A percentile compares a stretch with the other conserved stretches of the same genome.
These are phyloP conservation scores for Agapanthus africanus DNA, from an alignment of 106 monocot species.

Conservation along the genomic window DNA sequence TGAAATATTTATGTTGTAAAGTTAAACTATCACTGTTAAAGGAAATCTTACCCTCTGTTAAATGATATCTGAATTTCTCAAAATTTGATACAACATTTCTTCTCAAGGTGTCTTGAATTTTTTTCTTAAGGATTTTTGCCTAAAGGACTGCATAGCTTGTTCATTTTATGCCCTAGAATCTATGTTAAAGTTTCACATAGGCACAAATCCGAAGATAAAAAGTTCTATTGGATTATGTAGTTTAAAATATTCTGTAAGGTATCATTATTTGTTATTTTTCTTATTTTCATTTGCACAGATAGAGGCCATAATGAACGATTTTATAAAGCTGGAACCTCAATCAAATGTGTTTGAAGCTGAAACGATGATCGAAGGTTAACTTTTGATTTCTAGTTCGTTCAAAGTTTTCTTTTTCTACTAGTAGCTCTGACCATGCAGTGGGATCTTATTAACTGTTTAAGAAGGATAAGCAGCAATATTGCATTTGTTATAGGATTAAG, in stretches of 20 bases:
- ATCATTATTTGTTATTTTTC: no score
- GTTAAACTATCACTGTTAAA: neutral
- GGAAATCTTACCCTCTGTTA: neutral
- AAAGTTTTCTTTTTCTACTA: neutral
- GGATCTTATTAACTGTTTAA: no score
- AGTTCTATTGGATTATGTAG: neutral
- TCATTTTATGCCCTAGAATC: neutral
- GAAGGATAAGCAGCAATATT: neutral
- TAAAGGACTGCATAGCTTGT: neutral
- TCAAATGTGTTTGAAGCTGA: constrained; percentile 95
- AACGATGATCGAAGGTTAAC: constrained; percentile 92
- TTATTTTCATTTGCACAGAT: no score
- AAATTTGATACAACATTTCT: neutral
- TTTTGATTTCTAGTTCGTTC: neutral
- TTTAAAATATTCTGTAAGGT: neutral
- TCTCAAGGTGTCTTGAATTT: neutral
- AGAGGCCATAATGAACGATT: constrained; percentile 96
- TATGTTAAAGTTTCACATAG: neutral
- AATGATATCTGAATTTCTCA: neutral
- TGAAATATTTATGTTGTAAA: no score
- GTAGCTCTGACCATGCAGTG: no score
- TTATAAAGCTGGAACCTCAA: constrained; percentile 65
- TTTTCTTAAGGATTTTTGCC: neutral
- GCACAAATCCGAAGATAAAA: no score
- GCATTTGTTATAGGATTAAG: neutral